A percentile compares a stretch with the other conserved stretches of the same genome.
These are phyloP conservation scores for Pezicula neosporulosa DNA, from an alignment of 2,329 filamentous ascomycete genomes.

Conservation along the genomic window DNA sequence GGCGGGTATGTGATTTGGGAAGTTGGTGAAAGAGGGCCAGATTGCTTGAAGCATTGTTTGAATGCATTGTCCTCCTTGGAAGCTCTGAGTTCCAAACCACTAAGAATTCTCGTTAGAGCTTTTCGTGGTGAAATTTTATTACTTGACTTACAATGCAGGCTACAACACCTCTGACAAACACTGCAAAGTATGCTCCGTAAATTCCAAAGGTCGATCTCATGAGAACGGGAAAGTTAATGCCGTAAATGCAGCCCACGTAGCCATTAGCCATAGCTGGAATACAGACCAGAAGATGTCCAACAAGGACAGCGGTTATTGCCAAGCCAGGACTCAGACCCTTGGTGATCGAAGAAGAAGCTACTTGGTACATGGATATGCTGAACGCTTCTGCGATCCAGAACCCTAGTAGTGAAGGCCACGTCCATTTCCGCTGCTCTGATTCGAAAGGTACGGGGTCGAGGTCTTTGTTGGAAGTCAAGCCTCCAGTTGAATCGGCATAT, in stretches of 20 bases:
- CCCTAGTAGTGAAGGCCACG: conserved; percentile 17
- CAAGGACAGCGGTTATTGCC: conserved; percentile 37
- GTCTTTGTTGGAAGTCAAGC: conserved; percentile 15
- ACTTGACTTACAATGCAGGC: conserved; percentile 17
- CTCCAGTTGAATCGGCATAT: conserved; percentile 10
- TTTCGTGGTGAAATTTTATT: neutral
- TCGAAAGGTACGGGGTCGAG: conserved; percentile 21
- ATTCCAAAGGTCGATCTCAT: conserved; percentile 40
- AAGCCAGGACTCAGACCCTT: conserved; percentile 21
- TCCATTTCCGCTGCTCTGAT: conserved; percentile 19
- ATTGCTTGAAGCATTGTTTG: conserved; percentile 38
- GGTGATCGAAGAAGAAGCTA: conserved; percentile 19
- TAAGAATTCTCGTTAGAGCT: neutral
- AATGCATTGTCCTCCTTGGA: conserved; percentile 27
- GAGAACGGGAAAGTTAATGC: conserved; percentile 43
- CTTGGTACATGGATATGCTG: conserved; percentile 23
- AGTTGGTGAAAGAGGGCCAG: conserved; percentile 49
- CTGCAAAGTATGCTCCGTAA: conserved; percentile 33
- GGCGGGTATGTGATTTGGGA: conserved; percentile 45
- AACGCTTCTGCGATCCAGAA: conserved; percentile 27
- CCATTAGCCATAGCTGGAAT: conserved; percentile 43
- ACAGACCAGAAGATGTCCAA: conserved; percentile 57
- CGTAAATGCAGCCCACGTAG: conserved; percentile 39
- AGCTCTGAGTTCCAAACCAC: conserved; percentile 19
- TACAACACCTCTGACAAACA: conserved; percentile 33